These are phyloP conservation scores for Gossypium stocksii DNA, from an alignment of 345 rosid species.

Conservation along the genomic window DNA sequence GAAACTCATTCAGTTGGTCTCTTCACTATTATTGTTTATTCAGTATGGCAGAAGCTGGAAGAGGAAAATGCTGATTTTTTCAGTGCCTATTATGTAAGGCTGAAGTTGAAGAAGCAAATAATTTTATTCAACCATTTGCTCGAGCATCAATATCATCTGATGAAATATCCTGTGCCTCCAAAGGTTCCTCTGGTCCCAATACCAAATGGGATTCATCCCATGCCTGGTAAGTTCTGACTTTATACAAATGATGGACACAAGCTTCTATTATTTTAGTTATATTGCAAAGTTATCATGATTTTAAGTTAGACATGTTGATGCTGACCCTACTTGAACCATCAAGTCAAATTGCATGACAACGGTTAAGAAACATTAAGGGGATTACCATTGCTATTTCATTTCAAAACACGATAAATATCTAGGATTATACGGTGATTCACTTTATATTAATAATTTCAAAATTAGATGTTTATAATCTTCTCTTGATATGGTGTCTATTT, in stretches of 20 bases:
- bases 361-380: neutral
- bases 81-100: constrained; percentile 85
- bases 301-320: neutral
- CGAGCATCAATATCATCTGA: constrained; percentile 86
- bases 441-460: neutral
- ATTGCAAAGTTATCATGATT: neutral
- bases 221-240: constrained; percentile 61
- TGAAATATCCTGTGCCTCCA: constrained; percentile 72
- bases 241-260: constrained; percentile 4
- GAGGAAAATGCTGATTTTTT: constrained; percentile 95
- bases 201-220: constrained; percentile 85
- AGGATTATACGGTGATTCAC: neutral
- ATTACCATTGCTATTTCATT: neutral
- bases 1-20: constrained; percentile 1
- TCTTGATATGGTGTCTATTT: neutral
- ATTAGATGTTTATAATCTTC: neutral
- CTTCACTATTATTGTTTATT: constrained; percentile 20
- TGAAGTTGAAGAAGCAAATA: constrained; percentile 90
- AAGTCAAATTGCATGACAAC: neutral
- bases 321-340: neutral
- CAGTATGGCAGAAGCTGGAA: constrained; percentile 99
- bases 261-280: neutral
- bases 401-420: neutral
- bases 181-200: constrained; percentile 84
- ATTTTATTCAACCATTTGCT: constrained; percentile 83